Conservation (phyloP, 2,329 filamentous ascomycete species). For the Fusarium beomiforme region DNA sequence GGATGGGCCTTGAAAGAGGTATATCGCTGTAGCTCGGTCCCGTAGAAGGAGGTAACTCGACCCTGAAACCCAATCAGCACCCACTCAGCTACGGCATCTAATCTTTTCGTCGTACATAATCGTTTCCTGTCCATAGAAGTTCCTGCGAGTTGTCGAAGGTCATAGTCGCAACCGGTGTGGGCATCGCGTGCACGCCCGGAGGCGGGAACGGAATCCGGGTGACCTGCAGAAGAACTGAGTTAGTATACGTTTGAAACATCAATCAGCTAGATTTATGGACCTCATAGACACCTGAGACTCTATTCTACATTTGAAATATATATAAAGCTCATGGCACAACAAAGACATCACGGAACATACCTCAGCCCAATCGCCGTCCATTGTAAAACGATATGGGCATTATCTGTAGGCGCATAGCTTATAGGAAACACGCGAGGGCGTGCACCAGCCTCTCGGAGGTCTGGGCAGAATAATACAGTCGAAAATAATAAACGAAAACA, state of each 20-base stretch:
- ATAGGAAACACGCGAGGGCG: slow-evolving; percentile 12
- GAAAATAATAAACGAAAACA: neutral
- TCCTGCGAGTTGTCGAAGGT: slow-evolving; percentile 92
- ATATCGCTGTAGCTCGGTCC: slow-evolving; percentile 85
- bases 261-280: neutral
- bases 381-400: slow-evolving; percentile 55
- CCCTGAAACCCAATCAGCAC: slow-evolving; percentile 66
- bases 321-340: neutral
- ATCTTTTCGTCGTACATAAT: slow-evolving; percentile 70
- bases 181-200: slow-evolving; percentile 74
- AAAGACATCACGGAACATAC: slow-evolving; percentile 52
- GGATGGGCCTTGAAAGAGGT: slow-evolving; percentile 88
- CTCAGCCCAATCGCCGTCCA: slow-evolving; percentile 77
- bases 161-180: slow-evolving; percentile 79
- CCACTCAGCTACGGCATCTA: neutral
- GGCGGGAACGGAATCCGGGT: slow-evolving; percentile 84
- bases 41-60: slow-evolving; percentile 87
- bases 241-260: slow-evolving; percentile 7
- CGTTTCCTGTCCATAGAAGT: slow-evolving; percentile 91
- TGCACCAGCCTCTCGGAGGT: slow-evolving; percentile 22
- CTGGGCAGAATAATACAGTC: neutral
- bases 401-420: slow-evolving; percentile 49
- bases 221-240: slow-evolving; percentile 62
- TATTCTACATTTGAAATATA: neutral
- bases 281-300: neutral